Evolutionary conservation across 1,284 basidiomycete genomes (phyloP), one percentile per base, ranked within the genome.

Genomic region (Coniferiporia sulphurascens): DNA sequence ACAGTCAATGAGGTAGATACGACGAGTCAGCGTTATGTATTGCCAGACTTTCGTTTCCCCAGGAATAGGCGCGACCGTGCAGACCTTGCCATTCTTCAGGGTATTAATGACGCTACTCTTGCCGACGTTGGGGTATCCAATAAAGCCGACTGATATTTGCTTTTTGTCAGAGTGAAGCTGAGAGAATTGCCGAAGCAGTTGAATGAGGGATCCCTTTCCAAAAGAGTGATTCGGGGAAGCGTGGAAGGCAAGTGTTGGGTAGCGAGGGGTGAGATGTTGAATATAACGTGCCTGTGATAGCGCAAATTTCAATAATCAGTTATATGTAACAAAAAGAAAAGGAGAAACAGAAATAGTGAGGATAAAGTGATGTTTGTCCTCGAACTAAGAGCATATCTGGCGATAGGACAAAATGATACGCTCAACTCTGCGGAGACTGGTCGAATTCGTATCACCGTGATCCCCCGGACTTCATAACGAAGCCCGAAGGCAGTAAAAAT

Each of bases 21-120:
- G 85, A 62, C 90, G 86, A 68, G 96, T 98, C 55, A 99, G 80
- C 27, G 94, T 93, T 74, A 99, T 97, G 76, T 99, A 99, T 83
- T 99, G 96, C 97, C 97, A 99, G 65, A 99, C 90, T 78, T 99
- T 99, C 56, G 97, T 99, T 80, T 99, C 96, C 67, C 96, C 96
- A 7, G 97, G 97, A 34, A 99, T 86, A 10, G 97, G 96, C 15
- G 97, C 97, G 55, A 98, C 95, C 34, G 85, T 88, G 81, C 97
- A 99, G 64, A 98, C 96, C 75, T 98, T 98, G 74, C 93, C 91
- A 76, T 93, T 94, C 82, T 99, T 99, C 64, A 99, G 83, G 46
- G 97, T 98, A 78, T 99, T 99, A 78, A 99, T 99, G 65, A 99
- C 93, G 68, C 87, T 91, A 63, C 90, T 93, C 76, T 99, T 99